Base-by-base conservation (phyloP, 2,329 filamentous ascomycete species). In the Chrysosporium queenslandicum region DNA sequence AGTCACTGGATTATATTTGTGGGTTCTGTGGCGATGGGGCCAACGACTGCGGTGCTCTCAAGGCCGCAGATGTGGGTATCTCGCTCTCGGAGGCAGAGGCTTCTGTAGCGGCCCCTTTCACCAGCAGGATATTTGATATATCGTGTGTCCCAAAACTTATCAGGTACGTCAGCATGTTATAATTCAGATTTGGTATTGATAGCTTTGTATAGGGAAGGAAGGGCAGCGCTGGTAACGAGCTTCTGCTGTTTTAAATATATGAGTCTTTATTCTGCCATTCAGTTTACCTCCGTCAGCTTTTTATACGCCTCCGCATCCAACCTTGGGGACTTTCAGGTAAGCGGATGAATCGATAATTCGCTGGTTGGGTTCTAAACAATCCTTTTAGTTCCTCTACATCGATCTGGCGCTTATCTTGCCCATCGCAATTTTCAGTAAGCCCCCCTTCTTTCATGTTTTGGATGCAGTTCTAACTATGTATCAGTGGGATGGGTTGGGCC, bases 221-320 rank as follows among this genome's bases (percentile, higher is more conserved):
- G 94, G 57, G 91, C 91, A 18, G 87, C 94, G 30, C 77, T 98
- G 30, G 90, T 97, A n/a, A 98, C 92, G 11, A 95, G 89, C 69
- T 98, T 98, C 73, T 94, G 87, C 72, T 98, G 92, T 73, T 98
- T 98, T 78, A 98, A 97, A 74, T 98, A 94, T 71, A 98, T 98
- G 94, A 94, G 87, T 61, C 72, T 98, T 58, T 98, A 98, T 74
- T 97, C 90, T 2, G 91, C 92, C n/a, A 98, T 98, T 59, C 92
- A 98, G 68, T 98, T 98, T 73, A 94, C 88, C 6, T 88, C 87
- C 0, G 94, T 98, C 63, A 94, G 86, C 76, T 96, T 98, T 66
- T 77, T 98, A 14, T 98, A 98, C 68, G 87, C 89, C 5, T 89
- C 83, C 6, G 94, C 86, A 9, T 94, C 87, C 7, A 98, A 98